Percentiles rank a stretch among this genome's conserved stretches.
These are phyloP conservation scores for Lenwebbia sp. DNA, from an alignment of 345 rosid genomes.

Conservation along the genomic window DNA sequence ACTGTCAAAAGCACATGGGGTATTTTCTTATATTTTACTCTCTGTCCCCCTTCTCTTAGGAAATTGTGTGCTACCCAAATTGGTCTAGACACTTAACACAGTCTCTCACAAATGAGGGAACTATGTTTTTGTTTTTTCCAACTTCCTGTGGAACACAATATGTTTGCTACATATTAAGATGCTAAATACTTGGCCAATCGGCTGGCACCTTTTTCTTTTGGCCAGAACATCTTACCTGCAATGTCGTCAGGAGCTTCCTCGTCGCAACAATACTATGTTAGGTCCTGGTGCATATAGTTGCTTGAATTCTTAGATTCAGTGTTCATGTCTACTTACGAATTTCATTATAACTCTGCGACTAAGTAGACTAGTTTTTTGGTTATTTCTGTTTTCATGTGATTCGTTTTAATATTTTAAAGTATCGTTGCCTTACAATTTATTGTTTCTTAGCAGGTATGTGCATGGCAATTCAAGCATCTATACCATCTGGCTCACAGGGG, in stretches of 20 bases:
- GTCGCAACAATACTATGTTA: background rate
- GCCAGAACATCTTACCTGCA: background rate
- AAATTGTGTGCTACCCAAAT: background rate
- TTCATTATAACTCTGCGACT: background rate
- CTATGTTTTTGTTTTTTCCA: background rate
- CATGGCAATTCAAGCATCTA: constrained; percentile 81
- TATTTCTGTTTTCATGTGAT: background rate
- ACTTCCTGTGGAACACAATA: background rate
- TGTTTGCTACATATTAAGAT: background rate
- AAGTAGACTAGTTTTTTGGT: background rate
- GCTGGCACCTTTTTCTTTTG: background rate
- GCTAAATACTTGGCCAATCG: background rate
- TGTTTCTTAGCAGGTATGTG: constrained; percentile 59
- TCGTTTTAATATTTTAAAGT: background rate
- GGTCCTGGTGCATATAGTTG: background rate
- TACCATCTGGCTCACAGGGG: constrained; percentile 66
- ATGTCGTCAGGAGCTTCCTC: background rate
- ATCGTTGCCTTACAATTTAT: background rate
- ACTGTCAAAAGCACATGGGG: background rate
- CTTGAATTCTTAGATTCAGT: background rate
- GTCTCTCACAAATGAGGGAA: background rate
- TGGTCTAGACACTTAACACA: background rate
- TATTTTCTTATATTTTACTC: background rate
- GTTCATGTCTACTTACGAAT: background rate
- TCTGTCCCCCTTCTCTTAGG: background rate